Base-by-base conservation (phyloP, 441 rosid genomes). In the Bocquillonia castaneifolia region DNA sequence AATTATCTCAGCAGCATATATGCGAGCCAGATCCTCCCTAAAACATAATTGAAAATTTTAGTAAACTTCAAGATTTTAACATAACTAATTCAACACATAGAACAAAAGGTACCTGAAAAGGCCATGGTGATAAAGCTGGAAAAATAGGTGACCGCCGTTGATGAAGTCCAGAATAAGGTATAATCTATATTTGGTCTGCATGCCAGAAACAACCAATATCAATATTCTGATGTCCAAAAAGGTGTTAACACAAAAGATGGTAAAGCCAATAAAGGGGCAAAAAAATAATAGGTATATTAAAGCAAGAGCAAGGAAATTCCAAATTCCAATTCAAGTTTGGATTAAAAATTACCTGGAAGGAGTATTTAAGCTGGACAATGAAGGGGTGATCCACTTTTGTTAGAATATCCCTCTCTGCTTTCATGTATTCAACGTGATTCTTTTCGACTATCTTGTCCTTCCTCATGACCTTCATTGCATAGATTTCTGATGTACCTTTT, bases 401-500 rank as follows among this genome's bases (percentile, higher is more conserved):
- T 44, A 93, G 79, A 74, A 93, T 93, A 62, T 93, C 96, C 70
- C 95, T 89, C 77, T 93, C 99, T 32, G 93, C 92, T 80, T 87
- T 89, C 99, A 90, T 93, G 83, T 91, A 93, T 58, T 85, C 96
- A 0, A 84, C 96, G 56, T 89, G 97, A 82, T 93, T 87, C 82
- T 85, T 89, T 83, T 93, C 96, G 86, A 93, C 83, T 18, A 93
- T 88, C 68, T 77, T 86, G 77, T 93, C 99, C 86, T 93, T 93
- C 58, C 99, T 77, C 97, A 93, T 88, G 67, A 93, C 98, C 84
- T 93, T 93, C 98, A 93, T 93, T 1, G 98, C 98, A 51, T 75
- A 89, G 69, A 93, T 89, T 76, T 91, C 96, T 15, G 88, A 77
- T 3, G 93, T 88, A 45, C 87, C 90, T 76, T 78, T 89, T 67